Base-by-base conservation (phyloP, 2,329 filamentous ascomycete species). In the Colletotrichum orbiculare region DNA sequence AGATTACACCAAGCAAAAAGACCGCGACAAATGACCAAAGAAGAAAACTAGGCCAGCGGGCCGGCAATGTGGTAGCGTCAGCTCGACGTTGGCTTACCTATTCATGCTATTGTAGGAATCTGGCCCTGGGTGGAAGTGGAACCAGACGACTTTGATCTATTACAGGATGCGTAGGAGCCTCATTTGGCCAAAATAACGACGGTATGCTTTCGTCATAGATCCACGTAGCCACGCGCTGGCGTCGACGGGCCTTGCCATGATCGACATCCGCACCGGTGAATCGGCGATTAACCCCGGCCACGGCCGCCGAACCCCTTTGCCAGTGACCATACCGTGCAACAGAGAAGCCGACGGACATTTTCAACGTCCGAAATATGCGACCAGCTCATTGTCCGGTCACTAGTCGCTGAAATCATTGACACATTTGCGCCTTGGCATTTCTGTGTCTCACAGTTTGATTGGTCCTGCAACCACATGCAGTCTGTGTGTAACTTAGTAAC, bases 181-280 rank as follows among this genome's bases (percentile, higher is more conserved):
- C 46, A 56, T 53, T 35, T 52, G n/a, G 54, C 13, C 33, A 37
- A 57, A 43, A 43, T 43, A 43, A 13, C 42, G 8, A 62, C 38
- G 46, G 25, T 33, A 52, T 39, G 48, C 42, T 66, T 66, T 63
- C 63, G 63, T 66, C 63, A 66, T 66, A 63, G 63, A 66, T 56
- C 37, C 53, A 66, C 39, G 33, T 39, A n/a, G 46, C 63, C 25
- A 12, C 52, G 25, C 43, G 42, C 52, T 57, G 47, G 58, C 39
- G 52, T 59, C 38, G 38, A 57, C 34, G 37, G 37, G 15, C 34
- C 50, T 42, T 47, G 52, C 41, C 13, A 41, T 37, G 52, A 56
- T 56, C 50, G 48, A 41, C 58, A 38, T 5, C 33, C 49, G 12
- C 46, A 25, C 25, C 25, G 25, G 25, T 25, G 17, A 38, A 57